Evolutionary conservation across 257 asterid species (phyloP).

Genomic region (Thymus mandschuricus): DNA sequence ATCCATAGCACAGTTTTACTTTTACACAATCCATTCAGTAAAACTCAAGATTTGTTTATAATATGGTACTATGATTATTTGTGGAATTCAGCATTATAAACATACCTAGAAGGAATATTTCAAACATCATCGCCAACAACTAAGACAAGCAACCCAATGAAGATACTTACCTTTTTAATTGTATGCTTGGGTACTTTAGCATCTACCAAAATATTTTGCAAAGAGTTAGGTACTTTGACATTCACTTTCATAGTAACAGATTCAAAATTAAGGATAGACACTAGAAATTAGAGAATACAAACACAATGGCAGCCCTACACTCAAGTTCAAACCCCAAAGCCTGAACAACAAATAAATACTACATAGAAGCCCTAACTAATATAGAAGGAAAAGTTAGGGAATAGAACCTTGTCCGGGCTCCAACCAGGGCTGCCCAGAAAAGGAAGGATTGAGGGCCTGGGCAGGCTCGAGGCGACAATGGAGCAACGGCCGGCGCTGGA

Average conservation of each 20-base stretch:
- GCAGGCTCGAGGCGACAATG: too few relatives aligned
- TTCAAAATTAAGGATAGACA: too few relatives aligned
- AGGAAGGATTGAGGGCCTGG: too few relatives aligned
- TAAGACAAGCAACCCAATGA: slow-evolving; percentile 16
- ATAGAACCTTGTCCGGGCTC: too few relatives aligned
- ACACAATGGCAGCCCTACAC: too few relatives aligned
- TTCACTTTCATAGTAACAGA: slow-evolving; percentile 45
- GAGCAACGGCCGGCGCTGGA: too few relatives aligned
- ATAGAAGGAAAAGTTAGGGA: too few relatives aligned
- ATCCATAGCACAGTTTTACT: background rate
- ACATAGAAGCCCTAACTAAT: too few relatives aligned
- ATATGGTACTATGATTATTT: background rate
- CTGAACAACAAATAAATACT: too few relatives aligned
- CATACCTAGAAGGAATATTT: background rate
- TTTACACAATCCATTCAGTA: background rate
- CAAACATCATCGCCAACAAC: slow-evolving; percentile 24
- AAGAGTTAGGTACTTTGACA: slow-evolving; percentile 39
- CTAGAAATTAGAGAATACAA: too few relatives aligned
- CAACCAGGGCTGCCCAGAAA: too few relatives aligned
- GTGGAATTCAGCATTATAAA: background rate
- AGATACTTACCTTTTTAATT: slow-evolving; percentile 47
- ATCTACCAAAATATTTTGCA: slow-evolving; percentile 31
- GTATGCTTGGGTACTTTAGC: slow-evolving; percentile 47
- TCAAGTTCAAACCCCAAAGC: too few relatives aligned
- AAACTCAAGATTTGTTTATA: background rate